Conservation (phyloP, 2,329 filamentous ascomycete genomes). For the Penicillium vulpinum region DNA sequence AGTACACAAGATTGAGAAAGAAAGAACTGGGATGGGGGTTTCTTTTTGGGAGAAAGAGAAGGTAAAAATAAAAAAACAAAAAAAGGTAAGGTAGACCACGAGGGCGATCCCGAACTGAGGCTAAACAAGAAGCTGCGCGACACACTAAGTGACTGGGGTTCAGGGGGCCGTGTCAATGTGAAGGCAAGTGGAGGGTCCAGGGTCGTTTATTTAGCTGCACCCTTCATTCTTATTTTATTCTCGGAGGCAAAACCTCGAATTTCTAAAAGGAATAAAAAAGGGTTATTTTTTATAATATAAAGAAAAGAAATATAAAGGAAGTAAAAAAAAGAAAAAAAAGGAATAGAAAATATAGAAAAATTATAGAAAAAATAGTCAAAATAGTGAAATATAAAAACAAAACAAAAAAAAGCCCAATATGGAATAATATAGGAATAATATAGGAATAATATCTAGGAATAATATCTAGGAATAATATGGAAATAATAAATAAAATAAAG, state of each 20-base stretch:
- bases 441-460: too few relatives aligned
- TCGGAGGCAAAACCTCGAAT: constrained; percentile 17
- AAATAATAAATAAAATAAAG: constrained; percentile 10
- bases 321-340: constrained; percentile 15
- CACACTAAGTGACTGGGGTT: constrained; percentile 28
- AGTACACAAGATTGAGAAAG: constrained; percentile 15
- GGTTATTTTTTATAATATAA: too few relatives aligned
- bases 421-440: too few relatives aligned
- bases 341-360: constrained; percentile 18
- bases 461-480: too few relatives aligned
- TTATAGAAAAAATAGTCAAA: too few relatives aligned
- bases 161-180: constrained; percentile 23
- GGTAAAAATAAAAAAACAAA: constrained; percentile 14
- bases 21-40: constrained; percentile 16
- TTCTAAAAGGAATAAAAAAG: too few relatives aligned
- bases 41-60: constrained; percentile 12
- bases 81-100: constrained; percentile 8
- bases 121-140: constrained; percentile 27
- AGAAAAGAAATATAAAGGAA: constrained; percentile 9
- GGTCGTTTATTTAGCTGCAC: constrained; percentile 43
- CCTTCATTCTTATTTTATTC: constrained; percentile 25
- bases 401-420: constrained; percentile 12
- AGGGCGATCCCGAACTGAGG: constrained; percentile 26
- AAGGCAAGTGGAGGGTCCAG: constrained; percentile 40
- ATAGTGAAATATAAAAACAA: constrained; percentile 9